These are phyloP conservation scores for Aspergillus bertholletiae DNA, from an alignment of 495 filamentous ascomycete genomes.

Conservation along the genomic window DNA sequence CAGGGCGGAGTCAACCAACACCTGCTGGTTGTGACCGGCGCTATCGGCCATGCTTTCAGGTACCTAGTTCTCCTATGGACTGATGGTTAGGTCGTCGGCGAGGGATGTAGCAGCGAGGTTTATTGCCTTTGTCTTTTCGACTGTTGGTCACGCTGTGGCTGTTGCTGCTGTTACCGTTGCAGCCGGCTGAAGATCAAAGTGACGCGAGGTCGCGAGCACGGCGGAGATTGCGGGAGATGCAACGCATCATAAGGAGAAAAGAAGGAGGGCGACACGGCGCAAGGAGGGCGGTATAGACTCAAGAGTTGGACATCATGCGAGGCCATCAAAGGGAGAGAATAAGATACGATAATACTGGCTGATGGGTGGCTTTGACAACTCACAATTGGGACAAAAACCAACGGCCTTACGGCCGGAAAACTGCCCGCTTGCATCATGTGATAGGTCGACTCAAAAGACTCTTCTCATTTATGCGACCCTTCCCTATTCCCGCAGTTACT, in stretches of 20 bases:
- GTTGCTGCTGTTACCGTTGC: conserved; percentile 1
- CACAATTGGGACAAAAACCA: conserved; percentile 19
- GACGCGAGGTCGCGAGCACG: conserved; percentile 35
- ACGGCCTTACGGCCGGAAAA: conserved; percentile 8
- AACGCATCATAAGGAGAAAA: conserved; percentile 35
- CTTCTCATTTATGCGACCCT: background rate
- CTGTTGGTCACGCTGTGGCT: background rate
- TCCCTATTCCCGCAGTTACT: background rate
- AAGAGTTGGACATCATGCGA: conserved; percentile 30
- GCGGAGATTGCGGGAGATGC: conserved; percentile 26
- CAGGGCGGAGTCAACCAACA: conserved; percentile 26
- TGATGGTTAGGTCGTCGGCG: conserved; percentile 13
- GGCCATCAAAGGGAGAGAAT: conserved; percentile 24
- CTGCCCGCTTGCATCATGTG: conserved; percentile 23
- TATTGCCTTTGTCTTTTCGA: background rate
- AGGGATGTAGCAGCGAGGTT: conserved; percentile 1
- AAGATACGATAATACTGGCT: background rate
- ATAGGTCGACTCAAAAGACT: conserved; percentile 15
- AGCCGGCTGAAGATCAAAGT: conserved; percentile 10
- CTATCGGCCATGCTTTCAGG: conserved; percentile 15
- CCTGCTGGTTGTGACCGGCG: conserved; percentile 15
- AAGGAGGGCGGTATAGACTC: conserved; percentile 25
- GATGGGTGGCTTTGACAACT: conserved; percentile 19
- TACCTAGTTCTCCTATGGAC: conserved; percentile 9
- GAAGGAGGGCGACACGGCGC: conserved; percentile 16